A percentile compares a stretch with the other conserved stretches of the same genome.
Conservation (phyloP, 805 yeast genomes). For the Suhomyces kilbournensis region DNA sequence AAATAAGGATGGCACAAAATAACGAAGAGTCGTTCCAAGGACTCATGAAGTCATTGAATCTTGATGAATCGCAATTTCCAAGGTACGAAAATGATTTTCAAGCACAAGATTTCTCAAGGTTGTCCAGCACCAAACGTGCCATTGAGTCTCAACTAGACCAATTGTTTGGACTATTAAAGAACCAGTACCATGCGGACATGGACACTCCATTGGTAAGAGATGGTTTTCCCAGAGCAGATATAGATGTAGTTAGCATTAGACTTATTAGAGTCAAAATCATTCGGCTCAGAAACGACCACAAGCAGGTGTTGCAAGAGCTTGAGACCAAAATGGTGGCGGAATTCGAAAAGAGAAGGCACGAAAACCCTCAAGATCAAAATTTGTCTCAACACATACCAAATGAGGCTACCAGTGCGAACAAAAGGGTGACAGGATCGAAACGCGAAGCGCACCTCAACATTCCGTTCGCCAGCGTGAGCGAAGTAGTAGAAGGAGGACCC, state of each 20-base stretch:
- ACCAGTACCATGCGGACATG: conserved; percentile 55
- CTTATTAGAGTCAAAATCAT: conserved; percentile 61
- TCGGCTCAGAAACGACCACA: conserved; percentile 67
- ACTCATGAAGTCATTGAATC: conserved; percentile 25
- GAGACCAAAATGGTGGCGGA: conserved; percentile 46
- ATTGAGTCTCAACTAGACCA: conserved; percentile 34
- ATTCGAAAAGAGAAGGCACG: conserved; percentile 19
- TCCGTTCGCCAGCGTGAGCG: conserved; percentile 56
- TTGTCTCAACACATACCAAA: background rate
- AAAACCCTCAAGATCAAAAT: background rate
- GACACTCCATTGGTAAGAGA: conserved; percentile 61
- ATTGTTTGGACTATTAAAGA: conserved; percentile 41
- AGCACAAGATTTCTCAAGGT: conserved; percentile 15
- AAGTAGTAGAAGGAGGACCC: conserved; percentile 55
- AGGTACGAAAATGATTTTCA: conserved; percentile 18
- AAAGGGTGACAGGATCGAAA: background rate
- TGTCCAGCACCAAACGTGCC: conserved; percentile 29
- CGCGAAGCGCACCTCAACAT: background rate
- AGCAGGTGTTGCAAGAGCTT: conserved; percentile 44
- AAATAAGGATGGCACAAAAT: background rate
- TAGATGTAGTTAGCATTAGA: conserved; percentile 71
- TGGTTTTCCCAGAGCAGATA: conserved; percentile 83
- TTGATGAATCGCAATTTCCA: conserved; percentile 21
- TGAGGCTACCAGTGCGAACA: background rate
- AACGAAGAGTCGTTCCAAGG: conserved; percentile 17